Percentiles rank a stretch among this genome's conserved stretches.
phyloP scores from a whole-genome alignment of 83 land plant genomes.

The Thuja plicata region DNA sequence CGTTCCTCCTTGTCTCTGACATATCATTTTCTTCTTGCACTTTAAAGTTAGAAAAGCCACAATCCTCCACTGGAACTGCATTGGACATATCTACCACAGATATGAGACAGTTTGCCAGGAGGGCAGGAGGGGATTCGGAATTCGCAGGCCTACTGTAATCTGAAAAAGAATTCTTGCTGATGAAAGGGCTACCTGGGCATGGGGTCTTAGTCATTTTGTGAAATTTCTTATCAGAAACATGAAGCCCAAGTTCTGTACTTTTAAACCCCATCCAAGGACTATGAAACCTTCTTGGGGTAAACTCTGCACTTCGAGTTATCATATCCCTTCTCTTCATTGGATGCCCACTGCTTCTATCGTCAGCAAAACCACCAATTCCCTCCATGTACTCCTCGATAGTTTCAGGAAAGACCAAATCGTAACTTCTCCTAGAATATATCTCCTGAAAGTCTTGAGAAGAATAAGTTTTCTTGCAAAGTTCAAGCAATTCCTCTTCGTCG shows the following conservation, averaged over 20 bases:
- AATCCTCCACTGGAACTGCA: constrained; percentile 2
- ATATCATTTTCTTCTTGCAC: background rate
- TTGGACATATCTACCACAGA: background rate
- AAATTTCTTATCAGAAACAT: background rate
- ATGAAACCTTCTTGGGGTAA: background rate
- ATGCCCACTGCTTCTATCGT: background rate
- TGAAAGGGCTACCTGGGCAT: constrained; percentile 2
- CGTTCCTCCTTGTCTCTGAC: background rate
- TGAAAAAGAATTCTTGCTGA: background rate
- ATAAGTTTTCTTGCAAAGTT: background rate
- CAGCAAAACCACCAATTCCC: background rate
- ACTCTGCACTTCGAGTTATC: background rate
- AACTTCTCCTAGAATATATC: background rate
- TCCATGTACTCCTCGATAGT: constrained; percentile 1
- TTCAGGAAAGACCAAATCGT: background rate
- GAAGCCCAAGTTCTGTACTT: constrained; percentile 9
- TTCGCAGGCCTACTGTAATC: background rate
- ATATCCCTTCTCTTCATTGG: background rate
- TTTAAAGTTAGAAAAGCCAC: background rate
- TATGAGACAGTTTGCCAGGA: constrained; percentile 3
- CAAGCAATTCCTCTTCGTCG: background rate
- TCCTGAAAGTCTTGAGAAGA: background rate
- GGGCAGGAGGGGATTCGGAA: background rate
- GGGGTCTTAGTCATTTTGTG: background rate
- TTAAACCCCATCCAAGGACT: constrained; percentile 4